Base-by-base conservation (phyloP, 1,284 basidiomycete species). In the Trichosporon coremiiforme region DNA sequence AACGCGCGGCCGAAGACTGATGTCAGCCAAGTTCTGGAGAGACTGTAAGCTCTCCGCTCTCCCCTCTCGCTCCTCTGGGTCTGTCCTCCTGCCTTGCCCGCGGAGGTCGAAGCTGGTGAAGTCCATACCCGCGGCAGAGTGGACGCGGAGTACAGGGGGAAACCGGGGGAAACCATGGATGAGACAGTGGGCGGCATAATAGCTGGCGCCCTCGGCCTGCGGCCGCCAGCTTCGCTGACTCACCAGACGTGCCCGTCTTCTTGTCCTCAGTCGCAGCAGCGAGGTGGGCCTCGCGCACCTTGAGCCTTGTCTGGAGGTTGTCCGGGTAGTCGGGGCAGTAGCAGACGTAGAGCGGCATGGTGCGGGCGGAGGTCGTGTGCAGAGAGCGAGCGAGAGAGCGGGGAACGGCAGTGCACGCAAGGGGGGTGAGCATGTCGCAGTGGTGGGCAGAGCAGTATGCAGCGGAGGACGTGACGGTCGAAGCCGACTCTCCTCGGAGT, bases 271-370 rank as follows among this genome's bases (percentile, higher is more conserved):
- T 66, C 12, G 70, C 64, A 5, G 38, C 67, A 6, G 35, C 75
- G 36, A 80, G 73, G 69, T 82, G 81, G 17, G 73, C 74, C 0
- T 76, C 72, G 29, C 81, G 72, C 33, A 78, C 80, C n/a, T 71
- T 70, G 22, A 79, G 69, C n/a, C 81, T 71, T 67, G 76, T 73
- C 64, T 78, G 74, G 38, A 83, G 75, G 36, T 73, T 71, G 71
- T 81, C 73, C 8, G 80, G 77, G 72, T 81, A 77, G 74, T 83
- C 81, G 29, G 81, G 80, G 68, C 78, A 79, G 76, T 79, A 80
- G 72, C 69, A 71, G 47, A 80, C 25, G 75, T 75, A 80, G 36
- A 75, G 70, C 9, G 79, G 79, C 79, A 80, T 80, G 50, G 38
- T 22, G 66, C 66, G 13, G 22, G 33, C 17, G 36, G n/a, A n/a